Percentiles rank a stretch among this genome's conserved stretches.
Conservation (phyloP, 23 red algal genomes). For the Rhodosorus marinus region DNA sequence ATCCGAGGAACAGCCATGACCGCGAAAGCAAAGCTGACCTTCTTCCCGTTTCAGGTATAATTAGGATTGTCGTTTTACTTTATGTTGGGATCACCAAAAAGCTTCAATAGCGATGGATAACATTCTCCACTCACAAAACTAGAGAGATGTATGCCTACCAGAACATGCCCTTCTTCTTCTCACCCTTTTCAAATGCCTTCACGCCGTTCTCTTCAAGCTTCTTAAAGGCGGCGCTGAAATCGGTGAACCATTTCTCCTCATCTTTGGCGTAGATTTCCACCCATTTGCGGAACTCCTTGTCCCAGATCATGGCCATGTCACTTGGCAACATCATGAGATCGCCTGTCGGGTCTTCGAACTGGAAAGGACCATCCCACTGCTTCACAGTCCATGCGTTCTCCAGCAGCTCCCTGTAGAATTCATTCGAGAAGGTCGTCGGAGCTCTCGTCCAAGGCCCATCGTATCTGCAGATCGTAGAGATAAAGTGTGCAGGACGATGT, state of each 20-base stretch:
- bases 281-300: slow-evolving; percentile 53
- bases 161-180: slow-evolving; percentile 12
- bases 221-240: slow-evolving; percentile 50
- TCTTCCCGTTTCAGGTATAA: too few relatives aligned
- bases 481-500: too few relatives aligned
- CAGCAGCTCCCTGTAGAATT: slow-evolving; percentile 47
- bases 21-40: too few relatives aligned
- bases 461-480: background rate
- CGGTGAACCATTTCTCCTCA: too few relatives aligned
- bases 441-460: slow-evolving; percentile 32
- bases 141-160: too few relatives aligned
- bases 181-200: slow-evolving; percentile 22
- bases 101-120: too few relatives aligned
- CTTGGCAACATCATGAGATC: slow-evolving; percentile 52
- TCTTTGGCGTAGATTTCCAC: too few relatives aligned
- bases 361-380: slow-evolving; percentile 27
- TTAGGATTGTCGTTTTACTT: too few relatives aligned
- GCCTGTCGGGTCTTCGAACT: slow-evolving; percentile 49
- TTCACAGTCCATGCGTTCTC: slow-evolving; percentile 33
- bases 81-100: too few relatives aligned
- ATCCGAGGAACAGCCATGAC: too few relatives aligned
- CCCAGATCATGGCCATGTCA: slow-evolving; percentile 64
- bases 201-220: slow-evolving; percentile 65
- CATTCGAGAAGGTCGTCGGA: slow-evolving; percentile 53
- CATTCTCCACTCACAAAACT: too few relatives aligned